Base-by-base conservation (phyloP, 2,329 filamentous ascomycete species). In the Teratosphaeriaceae sp. region DNA sequence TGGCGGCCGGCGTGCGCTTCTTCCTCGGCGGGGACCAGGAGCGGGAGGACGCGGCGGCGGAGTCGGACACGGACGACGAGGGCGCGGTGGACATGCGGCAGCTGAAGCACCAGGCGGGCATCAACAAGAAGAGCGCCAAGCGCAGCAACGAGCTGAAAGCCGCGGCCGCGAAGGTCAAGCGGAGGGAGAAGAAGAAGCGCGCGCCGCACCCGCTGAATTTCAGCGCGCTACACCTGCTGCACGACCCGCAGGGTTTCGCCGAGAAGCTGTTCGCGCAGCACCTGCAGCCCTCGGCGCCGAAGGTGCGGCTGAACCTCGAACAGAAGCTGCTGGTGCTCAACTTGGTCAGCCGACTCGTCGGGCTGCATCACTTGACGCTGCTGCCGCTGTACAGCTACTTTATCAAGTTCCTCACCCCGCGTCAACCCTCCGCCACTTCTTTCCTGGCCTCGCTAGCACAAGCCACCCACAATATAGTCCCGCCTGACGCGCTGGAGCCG, bases 91-190 rank as follows among this genome's bases (percentile, higher is more conserved):
- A 97, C 62, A 76, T 98, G 54, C 79, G 76, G 45, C 85, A 86
- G 63, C 68, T 97, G 44, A 83, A 84, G 62, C 89, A 96, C 65
- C 85, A 92, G 65, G 76, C 81, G 21, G 84, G 81, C 33, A 94
- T 97, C 70, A 97, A 95, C 73, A 98, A 97, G 69, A 98, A 97
- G 73, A 85, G 81, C 13, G 90, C 85, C 63, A 97, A 97, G 73
- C 82, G 86, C 54, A 78, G 82, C 40, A 85, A 84, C 56, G 77
- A 80, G 23, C 78, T 95, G 40, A 85, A 85, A 44, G 87, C 81
- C 62, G 92, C 92, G 0, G 77, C 88, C 3, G 78, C 81, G n/a
- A 86, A 82, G 51, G 77, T 95, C 30, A 94, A 88, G 70, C 81
- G 75, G 41, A 79, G 84, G 59, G 87, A 95, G 62, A 82, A 81